Conservation (phyloP, 2,329 filamentous ascomycete species). For the Colletotrichum lentis region DNA sequence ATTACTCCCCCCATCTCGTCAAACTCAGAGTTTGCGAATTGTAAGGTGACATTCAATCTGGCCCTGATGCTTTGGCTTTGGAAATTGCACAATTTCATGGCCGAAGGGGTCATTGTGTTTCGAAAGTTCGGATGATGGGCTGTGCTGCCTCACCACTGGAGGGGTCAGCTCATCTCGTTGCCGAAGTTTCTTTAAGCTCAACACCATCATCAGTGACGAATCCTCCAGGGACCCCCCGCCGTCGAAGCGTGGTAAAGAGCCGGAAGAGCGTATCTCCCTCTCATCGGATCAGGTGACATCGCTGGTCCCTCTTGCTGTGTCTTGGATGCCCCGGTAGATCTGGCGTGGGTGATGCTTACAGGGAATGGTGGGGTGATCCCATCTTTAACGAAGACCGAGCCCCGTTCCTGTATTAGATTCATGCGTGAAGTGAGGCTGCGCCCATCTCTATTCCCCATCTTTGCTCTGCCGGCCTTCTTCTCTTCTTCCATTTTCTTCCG, state of each 20-base stretch:
- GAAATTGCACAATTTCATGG: constrained; percentile 28
- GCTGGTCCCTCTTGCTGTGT: neutral
- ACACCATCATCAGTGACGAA: constrained; percentile 15
- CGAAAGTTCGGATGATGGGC: constrained; percentile 37
- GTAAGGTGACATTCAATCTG: constrained; percentile 13
- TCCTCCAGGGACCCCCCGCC: constrained; percentile 16
- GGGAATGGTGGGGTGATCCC: constrained; percentile 15
- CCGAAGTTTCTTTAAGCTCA: constrained; percentile 38
- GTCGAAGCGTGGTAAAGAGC: neutral
- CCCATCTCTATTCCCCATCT: constrained; percentile 10
- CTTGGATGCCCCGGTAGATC: constrained; percentile 15
- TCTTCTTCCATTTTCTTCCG: constrained; percentile 3
- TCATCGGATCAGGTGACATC: constrained; percentile 31
- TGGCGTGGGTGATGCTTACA: constrained; percentile 13
- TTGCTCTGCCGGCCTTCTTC: neutral
- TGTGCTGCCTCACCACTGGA: constrained; percentile 35
- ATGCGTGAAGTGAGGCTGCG: constrained; percentile 12
- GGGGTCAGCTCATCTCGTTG: constrained; percentile 21
- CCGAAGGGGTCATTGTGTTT: constrained; percentile 25
- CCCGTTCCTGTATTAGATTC: constrained; percentile 24
- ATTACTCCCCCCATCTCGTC: neutral
- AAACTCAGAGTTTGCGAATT: constrained; percentile 19
- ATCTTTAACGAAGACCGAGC: constrained; percentile 12
- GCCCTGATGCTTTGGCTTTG: constrained; percentile 23
- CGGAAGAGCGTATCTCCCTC: constrained; percentile 15